phyloP scores from a whole-genome alignment of 805 yeast genomes.

The Martiniozyma abietophila region DNA sequence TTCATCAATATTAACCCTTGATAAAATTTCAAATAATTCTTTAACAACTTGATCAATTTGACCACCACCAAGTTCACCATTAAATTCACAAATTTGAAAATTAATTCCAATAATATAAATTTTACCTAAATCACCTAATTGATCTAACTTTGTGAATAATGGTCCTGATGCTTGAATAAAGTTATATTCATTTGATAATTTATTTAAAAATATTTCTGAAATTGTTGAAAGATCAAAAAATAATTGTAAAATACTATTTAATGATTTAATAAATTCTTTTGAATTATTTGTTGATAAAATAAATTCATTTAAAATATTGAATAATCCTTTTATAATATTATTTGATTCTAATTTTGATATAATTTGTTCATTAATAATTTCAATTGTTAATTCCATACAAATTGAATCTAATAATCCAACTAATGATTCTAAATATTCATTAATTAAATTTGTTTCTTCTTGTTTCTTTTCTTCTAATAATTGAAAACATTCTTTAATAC shows the following conservation, averaged over 20 bases:
- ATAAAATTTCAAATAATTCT: constrained; percentile 19
- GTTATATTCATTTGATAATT: constrained; percentile 8
- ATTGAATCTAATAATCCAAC: constrained; percentile 60
- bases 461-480: too few relatives aligned
- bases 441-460: too few relatives aligned
- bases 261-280: constrained; percentile 23
- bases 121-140: constrained; percentile 12
- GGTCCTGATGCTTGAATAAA: constrained; percentile 7
- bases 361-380: constrained; percentile 29
- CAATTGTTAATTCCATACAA: constrained; percentile 49
- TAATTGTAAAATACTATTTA: constrained; percentile 19
- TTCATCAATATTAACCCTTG: constrained; percentile 12
- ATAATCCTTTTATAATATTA: constrained; percentile 22
- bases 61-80: constrained; percentile 13
- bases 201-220: constrained; percentile 20
- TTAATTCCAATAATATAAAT: constrained; percentile 23
- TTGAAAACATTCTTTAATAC: constrained; percentile 43
- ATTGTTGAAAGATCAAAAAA: constrained; percentile 25
- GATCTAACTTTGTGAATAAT: constrained; percentile 2
- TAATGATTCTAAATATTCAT: constrained; percentile 32
- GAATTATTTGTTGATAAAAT: constrained; percentile 28
- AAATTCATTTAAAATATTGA: constrained; percentile 13
- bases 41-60: constrained; percentile 12
- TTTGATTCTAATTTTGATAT: constrained; percentile 16
- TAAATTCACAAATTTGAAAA: constrained; percentile 24